Evolutionary conservation across 768 basidiomycete species (phyloP).

Genomic region (Mrakia gelida): DNA sequence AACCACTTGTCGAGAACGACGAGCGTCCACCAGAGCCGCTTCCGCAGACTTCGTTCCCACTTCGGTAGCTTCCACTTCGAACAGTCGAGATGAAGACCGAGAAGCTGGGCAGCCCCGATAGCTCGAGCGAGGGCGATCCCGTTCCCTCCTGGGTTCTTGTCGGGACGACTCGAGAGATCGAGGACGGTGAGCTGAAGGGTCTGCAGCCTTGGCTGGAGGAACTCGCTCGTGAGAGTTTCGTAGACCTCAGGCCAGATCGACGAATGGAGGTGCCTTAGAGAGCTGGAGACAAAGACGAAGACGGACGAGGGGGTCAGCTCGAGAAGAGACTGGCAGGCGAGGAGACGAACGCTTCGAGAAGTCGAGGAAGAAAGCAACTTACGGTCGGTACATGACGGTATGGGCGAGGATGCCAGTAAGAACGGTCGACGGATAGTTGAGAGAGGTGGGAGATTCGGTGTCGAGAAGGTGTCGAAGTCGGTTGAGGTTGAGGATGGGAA

Average conservation of each 20-base stretch:
- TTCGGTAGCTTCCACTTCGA: conserved; percentile 28
- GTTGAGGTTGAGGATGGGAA: conserved; percentile 28
- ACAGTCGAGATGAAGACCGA: conserved; percentile 35
- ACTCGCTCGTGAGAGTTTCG: conserved; percentile 26
- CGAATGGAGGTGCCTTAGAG: not conserved
- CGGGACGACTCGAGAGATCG: conserved; percentile 27
- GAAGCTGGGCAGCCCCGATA: conserved; percentile 32
- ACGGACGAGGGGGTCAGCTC: not conserved
- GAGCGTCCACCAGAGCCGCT: conserved; percentile 33
- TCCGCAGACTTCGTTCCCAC: conserved; percentile 27
- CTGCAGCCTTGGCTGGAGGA: conserved; percentile 28
- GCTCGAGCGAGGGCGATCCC: conserved; percentile 26
- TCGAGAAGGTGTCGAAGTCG: conserved; percentile 24
- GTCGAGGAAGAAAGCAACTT: not conserved
- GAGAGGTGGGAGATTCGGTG: not conserved
- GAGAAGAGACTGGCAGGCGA: not conserved
- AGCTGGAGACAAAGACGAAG: not conserved
- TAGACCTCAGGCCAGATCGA: conserved; percentile 20
- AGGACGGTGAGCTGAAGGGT: conserved; percentile 33
- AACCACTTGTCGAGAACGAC: conserved; percentile 31
- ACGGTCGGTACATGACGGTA: conserved; percentile 19
- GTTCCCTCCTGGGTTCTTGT: conserved; percentile 32
- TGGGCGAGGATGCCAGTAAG: conserved; percentile 26
- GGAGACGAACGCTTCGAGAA: not conserved
- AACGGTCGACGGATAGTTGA: conserved; percentile 19